Conservation (phyloP, 345 rosid genomes). For the Hibiscus tridactylites region DNA sequence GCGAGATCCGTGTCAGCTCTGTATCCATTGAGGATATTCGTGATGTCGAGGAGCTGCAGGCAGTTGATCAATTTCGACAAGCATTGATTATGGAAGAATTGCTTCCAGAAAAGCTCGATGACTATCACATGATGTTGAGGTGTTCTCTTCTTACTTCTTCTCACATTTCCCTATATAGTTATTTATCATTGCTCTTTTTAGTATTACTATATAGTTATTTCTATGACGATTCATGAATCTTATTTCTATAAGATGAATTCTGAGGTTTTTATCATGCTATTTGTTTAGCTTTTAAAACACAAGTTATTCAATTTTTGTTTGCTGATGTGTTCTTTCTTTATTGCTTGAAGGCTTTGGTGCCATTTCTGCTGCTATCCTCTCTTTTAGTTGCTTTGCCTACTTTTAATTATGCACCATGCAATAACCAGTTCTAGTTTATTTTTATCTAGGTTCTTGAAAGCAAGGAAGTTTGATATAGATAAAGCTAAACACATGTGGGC, state of each 20-base stretch:
- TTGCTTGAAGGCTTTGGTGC: not conserved
- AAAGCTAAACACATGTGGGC: slow-evolving; percentile 98
- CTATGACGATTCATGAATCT: not conserved
- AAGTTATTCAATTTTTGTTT: not conserved
- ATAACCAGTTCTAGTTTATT: not conserved
- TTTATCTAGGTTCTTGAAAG: slow-evolving; percentile 64
- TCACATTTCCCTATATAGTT: not conserved
- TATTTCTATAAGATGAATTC: not conserved
- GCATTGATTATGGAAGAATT: slow-evolving; percentile 80
- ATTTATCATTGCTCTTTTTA: not conserved
- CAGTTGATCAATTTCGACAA: slow-evolving; percentile 86
- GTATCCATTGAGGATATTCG: slow-evolving; percentile 98
- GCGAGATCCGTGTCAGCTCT: slow-evolving; percentile 86
- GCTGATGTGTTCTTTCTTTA: not conserved
- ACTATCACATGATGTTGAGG: slow-evolving; percentile 96
- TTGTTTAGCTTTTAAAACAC: not conserved
- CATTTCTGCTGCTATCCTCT: not conserved
- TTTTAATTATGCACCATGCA: not conserved
- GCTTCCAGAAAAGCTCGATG: slow-evolving; percentile 66
- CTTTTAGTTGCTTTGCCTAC: not conserved
- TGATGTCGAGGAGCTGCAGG: slow-evolving; percentile 75
- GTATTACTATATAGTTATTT: not conserved
- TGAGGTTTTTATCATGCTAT: not conserved
- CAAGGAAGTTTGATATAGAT: slow-evolving; percentile 83
- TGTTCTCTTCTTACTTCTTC: slow-evolving; percentile 14